Conservation (phyloP, 495 filamentous ascomycete species). For the Symbiotaphrina buchneri region DNA sequence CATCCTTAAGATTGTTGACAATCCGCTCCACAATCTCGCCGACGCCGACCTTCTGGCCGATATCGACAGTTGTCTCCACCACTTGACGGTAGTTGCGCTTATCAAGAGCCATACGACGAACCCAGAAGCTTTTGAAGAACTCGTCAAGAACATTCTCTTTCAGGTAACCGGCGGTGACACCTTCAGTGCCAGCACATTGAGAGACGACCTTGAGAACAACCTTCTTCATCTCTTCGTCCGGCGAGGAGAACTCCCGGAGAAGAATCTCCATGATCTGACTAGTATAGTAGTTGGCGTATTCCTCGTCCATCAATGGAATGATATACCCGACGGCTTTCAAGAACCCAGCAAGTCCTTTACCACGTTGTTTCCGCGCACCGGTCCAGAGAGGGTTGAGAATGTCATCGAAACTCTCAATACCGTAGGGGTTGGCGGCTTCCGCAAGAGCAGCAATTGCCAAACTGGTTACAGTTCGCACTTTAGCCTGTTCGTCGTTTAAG, state of each 20-base stretch:
- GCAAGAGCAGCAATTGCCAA: conserved; percentile 90
- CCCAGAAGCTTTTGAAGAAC: conserved; percentile 99
- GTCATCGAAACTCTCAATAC: conserved; percentile 96
- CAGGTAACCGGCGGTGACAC: conserved; percentile 83
- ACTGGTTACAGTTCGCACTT: conserved; percentile 88
- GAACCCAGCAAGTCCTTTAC: conserved; percentile 89
- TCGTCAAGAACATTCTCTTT: conserved; percentile 88
- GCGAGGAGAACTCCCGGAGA: conserved; percentile 82
- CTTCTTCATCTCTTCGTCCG: conserved; percentile 99
- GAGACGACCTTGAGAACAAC: conserved; percentile 93
- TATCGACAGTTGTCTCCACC: conserved; percentile 92
- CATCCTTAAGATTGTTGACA: conserved; percentile 90
- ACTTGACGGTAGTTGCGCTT: conserved; percentile 94
- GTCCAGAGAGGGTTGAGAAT: conserved; percentile 97
- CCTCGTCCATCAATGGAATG: conserved; percentile 98
- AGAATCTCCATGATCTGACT: conserved; percentile 98
- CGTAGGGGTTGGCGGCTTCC: conserved; percentile 92
- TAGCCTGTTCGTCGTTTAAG: conserved; percentile 91
- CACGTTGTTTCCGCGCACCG: conserved; percentile 81
- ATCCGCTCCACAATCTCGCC: conserved; percentile 87
- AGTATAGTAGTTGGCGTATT: conserved; percentile 98
- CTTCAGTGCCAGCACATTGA: conserved; percentile 86
- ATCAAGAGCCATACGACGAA: conserved; percentile 86
- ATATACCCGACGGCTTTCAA: conserved; percentile 96
- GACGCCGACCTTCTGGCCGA: conserved; percentile 90